Evolutionary conservation across 257 asterid genomes (phyloP).

Genomic region (Handroanthus guayacan): DNA sequence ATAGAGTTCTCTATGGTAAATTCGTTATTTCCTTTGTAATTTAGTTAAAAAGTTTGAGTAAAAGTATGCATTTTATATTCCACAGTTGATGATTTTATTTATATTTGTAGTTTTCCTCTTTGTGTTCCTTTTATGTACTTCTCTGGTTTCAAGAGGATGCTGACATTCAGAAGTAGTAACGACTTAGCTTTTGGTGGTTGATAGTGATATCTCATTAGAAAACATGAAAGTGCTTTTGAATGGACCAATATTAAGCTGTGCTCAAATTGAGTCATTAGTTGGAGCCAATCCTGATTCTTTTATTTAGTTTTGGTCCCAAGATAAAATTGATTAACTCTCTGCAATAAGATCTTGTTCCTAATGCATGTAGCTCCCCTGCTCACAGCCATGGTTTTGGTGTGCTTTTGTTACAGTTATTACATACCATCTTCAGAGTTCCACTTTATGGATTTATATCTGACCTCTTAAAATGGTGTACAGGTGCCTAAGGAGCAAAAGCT

Average conservation of each 20-base stretch:
- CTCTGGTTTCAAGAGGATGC: conserved; percentile 23
- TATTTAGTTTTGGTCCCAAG: background rate
- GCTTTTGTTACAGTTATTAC: conserved; percentile 12
- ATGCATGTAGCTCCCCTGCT: conserved; percentile 12
- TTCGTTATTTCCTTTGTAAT: too few species aligned
- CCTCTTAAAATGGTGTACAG: conserved; percentile 56
- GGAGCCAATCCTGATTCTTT: background rate
- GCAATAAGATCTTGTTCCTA: conserved; percentile 29
- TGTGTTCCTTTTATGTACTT: conserved; percentile 8
- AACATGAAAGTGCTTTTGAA: conserved; percentile 5
- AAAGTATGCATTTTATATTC: too few species aligned
- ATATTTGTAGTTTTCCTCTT: background rate
- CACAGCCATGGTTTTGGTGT: background rate
- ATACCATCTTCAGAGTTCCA: conserved; percentile 6
- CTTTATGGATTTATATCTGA: conserved; percentile 42
- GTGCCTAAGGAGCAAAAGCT: conserved; percentile 90
- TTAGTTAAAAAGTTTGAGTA: too few species aligned
- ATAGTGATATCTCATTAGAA: background rate
- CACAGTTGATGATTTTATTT: too few species aligned
- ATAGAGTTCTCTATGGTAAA: background rate
- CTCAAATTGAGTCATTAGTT: conserved; percentile 25
- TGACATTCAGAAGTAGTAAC: conserved; percentile 25
- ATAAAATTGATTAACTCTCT: background rate
- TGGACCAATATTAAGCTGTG: conserved; percentile 7
- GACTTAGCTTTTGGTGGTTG: conserved; percentile 20